A percentile compares a stretch with the other conserved stretches of the same genome.
These are phyloP conservation scores for Fragilariopsis cylindrus DNA, from an alignment of 108 stramenopile genomes.

Conservation along the genomic window DNA sequence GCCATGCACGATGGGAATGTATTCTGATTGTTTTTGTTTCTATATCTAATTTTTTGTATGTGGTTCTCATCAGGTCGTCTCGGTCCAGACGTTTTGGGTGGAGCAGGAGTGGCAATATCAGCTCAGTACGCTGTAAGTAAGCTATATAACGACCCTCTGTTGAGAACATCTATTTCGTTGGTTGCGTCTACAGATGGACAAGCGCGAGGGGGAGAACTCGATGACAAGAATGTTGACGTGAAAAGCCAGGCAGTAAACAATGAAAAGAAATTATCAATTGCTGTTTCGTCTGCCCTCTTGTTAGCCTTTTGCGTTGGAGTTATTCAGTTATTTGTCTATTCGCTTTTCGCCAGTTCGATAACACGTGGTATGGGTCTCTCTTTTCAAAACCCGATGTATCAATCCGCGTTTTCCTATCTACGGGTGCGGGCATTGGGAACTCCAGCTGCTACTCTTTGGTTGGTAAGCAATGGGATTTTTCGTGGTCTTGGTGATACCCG, in stretches of 20 bases:
- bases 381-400: slow-evolving; percentile 67
- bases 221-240: slow-evolving; percentile 18
- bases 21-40: not conserved
- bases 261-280: slow-evolving; percentile 58
- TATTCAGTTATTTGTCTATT: slow-evolving; percentile 78
- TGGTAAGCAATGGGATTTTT: slow-evolving; percentile 92
- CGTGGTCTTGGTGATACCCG: slow-evolving; percentile 92
- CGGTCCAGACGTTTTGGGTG: slow-evolving; percentile 87
- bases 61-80: slow-evolving; percentile 50
- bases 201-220: slow-evolving; percentile 30
- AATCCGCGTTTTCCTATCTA: slow-evolving; percentile 83
- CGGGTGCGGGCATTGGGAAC: slow-evolving; percentile 81
- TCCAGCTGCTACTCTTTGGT: slow-evolving; percentile 88
- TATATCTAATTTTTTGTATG: not conserved
- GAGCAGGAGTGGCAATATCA: slow-evolving; percentile 90
- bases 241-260: slow-evolving; percentile 7
- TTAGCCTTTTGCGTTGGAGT: slow-evolving; percentile 80
- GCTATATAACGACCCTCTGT: slow-evolving; percentile 90
- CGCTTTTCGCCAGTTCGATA: slow-evolving; percentile 56
- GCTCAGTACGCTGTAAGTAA: slow-evolving; percentile 90
- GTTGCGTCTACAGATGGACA: slow-evolving; percentile 86
- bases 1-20: not conserved
- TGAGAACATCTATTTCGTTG: slow-evolving; percentile 86
- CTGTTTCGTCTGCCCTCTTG: slow-evolving; percentile 83
- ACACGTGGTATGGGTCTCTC: slow-evolving; percentile 78